Base-by-base conservation (phyloP, 129 eudicot species). In the Ambrosia artemisiifolia region DNA sequence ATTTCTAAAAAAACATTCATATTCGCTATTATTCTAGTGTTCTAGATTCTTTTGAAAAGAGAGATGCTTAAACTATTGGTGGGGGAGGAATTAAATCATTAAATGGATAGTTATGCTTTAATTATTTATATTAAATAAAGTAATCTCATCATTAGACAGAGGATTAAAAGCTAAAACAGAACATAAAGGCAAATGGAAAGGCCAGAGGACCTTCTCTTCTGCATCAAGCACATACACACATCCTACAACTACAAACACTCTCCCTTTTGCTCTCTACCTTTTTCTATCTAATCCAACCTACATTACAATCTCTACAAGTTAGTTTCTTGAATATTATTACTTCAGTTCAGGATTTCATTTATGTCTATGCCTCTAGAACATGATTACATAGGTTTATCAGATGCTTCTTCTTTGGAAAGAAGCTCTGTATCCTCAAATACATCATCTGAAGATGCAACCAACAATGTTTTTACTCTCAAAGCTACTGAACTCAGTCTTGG, bases 401-500 rank as follows among this genome's bases (percentile, higher is more conserved):
- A 85, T 75, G 75, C 83, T 79, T 77, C 84, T 71, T 73, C 83
- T 10, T 38, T 79, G 74, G 90, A 80, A 49, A 78, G 83, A 82
- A 82, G 78, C 72, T 65, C 87, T 78, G 84, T 75, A 9, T 67
- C 79, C 28, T 67, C 79, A 68, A 71, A 74, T n/a, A 55, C 71
- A 42, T 65, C 64, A 59, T 56, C 82, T 16, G 84, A 84, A 63
- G 13, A 63, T 35, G 82, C 81, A 5, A 71, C 67, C 19, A 76
- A 43, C 80, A 80, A 46, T 59, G 69, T 71, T 72, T 78, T 88
- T 36, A 86, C 90, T 74, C 85, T 91, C 17, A 91, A 77, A 71
- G 91, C 86, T 67, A 95, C 99, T 36, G 96, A 95, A 78, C 84
- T 95, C 17, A 84, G 97, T 46, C 99, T 95, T 63, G 99, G 97